phyloP scores from a whole-genome alignment of 2,329 filamentous ascomycete species.

The Clarireedia sp. region DNA sequence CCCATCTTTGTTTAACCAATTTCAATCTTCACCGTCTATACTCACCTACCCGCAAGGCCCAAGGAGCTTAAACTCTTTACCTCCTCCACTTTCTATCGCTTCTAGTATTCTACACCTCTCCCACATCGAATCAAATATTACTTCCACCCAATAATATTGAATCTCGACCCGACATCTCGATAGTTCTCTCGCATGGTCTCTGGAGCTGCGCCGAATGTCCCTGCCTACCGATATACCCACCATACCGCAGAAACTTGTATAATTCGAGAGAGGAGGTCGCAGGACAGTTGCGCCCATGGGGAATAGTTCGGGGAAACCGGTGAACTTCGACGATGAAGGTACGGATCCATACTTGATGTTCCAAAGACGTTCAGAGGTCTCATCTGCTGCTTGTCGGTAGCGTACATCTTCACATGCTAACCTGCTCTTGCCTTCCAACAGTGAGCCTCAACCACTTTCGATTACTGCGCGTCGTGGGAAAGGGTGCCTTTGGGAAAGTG shows the following conservation, averaged over 20 bases:
- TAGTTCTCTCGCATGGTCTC: neutral
- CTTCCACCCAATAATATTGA: neutral
- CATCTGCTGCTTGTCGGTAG: neutral
- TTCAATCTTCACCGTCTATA: neutral
- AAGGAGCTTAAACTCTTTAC: neutral
- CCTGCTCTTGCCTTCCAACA: constrained; percentile 32
- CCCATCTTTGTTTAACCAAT: neutral
- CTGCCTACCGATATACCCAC: neutral
- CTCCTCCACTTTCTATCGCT: neutral
- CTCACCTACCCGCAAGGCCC: neutral
- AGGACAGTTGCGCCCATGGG: constrained; percentile 55
- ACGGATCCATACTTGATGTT: constrained; percentile 31
- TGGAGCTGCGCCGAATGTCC: constrained; percentile 5
- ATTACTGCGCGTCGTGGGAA: constrained; percentile 87
- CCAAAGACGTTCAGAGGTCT: neutral
- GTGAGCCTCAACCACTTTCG: constrained; percentile 98
- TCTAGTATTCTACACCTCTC: neutral
- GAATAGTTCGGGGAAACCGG: constrained; percentile 89
- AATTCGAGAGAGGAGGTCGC: neutral
- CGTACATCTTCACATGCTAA: constrained; percentile 12
- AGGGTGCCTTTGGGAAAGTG: constrained; percentile 97
- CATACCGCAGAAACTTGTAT: neutral
- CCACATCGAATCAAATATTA: neutral
- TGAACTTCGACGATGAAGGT: constrained; percentile 92
- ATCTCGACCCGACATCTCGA: neutral